Base-by-base conservation (phyloP, 305 asterid species). In the Solanum aculeatissimum region DNA sequence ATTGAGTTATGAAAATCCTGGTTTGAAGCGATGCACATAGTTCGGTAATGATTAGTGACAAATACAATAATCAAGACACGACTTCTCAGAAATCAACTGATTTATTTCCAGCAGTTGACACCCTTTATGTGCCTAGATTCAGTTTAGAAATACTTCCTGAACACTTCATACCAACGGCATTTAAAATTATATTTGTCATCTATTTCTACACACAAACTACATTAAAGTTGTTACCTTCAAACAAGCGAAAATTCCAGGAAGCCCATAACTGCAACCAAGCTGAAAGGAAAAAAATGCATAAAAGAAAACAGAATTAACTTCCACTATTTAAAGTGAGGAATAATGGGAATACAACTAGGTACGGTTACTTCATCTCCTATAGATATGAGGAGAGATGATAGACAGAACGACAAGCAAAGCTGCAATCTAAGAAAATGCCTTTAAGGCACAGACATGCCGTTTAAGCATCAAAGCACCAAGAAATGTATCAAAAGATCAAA, bases 241-340 rank as follows among this genome's bases (percentile, higher is more conserved):
- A 71, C 89, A 86, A 84, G 90, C 87, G 23, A 86, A 86, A 54
- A 88, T 88, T 42, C 90, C 90, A 13, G 89, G 87, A 29, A 82
- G 87, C 85, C 90, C 90, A 69, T 81, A 78, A 66, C 85, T 72
- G 87, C 89, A 86, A 81, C 85, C 81, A 85, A 88, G 90, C 90
- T 88, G 87, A 43, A 86, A 55, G 68, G 51, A 74, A 78, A 18
- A 18, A 66, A 68, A 49, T 18, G 43, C 40, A 42, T 12, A 49
- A 60, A 38, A 43, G 11, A 32, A 78, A 53, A 53, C 66, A 78
- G 65, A 53, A 29, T 53, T 29, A 78, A 78, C 66, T 32, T 78
- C 66, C 66, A 78, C 19, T 16, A 53, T 77, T 51, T 19, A 27
- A 53, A 29, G 49, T 16, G 65, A 29, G 65, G 66, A 27, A 53